A percentile compares a stretch with the other conserved stretches of the same genome.
Conservation (phyloP, 352 stramenopile species). For the Pythium chondricola region DNA sequence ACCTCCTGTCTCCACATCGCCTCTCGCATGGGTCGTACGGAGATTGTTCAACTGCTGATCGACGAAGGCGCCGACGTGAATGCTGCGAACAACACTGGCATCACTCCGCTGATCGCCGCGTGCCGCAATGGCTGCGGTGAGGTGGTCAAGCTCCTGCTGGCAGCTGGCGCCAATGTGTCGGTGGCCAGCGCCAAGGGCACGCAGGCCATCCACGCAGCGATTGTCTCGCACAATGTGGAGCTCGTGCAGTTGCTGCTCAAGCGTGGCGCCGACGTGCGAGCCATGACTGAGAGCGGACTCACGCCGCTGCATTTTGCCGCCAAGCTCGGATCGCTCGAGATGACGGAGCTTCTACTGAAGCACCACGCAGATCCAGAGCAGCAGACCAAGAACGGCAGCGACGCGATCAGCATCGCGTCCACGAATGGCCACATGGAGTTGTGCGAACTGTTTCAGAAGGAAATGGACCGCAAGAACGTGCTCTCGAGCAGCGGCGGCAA, state of each 20-base stretch:
- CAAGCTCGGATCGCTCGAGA: constrained; percentile 50
- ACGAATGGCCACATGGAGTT: constrained; percentile 57
- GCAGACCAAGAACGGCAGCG: constrained; percentile 71
- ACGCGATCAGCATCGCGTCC: constrained; percentile 67
- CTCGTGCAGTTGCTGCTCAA: constrained; percentile 64
- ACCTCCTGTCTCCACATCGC: constrained; percentile 72
- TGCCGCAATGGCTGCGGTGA: constrained; percentile 58
- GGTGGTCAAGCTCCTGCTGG: constrained; percentile 46
- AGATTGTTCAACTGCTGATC: constrained; percentile 57
- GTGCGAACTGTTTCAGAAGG: constrained; percentile 56
- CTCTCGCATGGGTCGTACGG: constrained; percentile 54
- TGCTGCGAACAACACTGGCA: constrained; percentile 43
- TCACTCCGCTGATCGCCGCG: constrained; percentile 67
- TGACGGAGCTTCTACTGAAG: constrained; percentile 59
- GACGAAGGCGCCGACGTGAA: constrained; percentile 64
- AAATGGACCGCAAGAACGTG: constrained; percentile 21
- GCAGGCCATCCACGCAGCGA: constrained; percentile 55
- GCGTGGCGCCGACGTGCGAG: constrained; percentile 60
- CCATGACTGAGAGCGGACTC: constrained; percentile 56
- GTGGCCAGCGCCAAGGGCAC: constrained; percentile 46
- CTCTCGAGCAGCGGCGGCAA: constrained; percentile 14
- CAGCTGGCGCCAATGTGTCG: constrained; percentile 35
- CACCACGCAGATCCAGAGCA: constrained; percentile 59
- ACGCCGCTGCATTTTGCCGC: constrained; percentile 76
- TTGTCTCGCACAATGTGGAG: constrained; percentile 57